phyloP scores from a whole-genome alignment of 2,329 filamentous ascomycete species.

The Conoideocrella luteorostrata region DNA sequence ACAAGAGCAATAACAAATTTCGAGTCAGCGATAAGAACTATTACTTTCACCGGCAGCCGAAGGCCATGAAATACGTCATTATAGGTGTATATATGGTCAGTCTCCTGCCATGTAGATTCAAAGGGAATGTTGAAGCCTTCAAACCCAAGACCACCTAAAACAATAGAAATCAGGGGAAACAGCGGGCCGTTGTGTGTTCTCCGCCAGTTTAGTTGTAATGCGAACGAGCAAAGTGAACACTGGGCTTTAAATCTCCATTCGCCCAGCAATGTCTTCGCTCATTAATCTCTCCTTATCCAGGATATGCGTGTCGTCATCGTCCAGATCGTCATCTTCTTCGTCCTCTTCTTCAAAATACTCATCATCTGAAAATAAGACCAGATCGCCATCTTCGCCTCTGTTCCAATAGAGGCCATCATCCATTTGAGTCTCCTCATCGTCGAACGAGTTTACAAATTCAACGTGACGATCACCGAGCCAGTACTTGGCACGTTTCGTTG shows the following conservation, averaged over 20 bases:
- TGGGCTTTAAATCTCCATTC: slow-evolving; percentile 61
- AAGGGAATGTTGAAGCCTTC: no score
- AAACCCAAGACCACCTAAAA: no score
- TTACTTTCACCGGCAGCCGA: no score
- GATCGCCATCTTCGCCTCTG: slow-evolving; percentile 50
- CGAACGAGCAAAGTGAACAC: no score
- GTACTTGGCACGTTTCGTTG: slow-evolving; percentile 70
- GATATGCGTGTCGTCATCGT: slow-evolving; percentile 36
- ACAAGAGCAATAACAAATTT: no score
- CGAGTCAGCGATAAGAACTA: no score
- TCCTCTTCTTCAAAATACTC: slow-evolving; percentile 39
- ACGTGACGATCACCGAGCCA: slow-evolving; percentile 71
- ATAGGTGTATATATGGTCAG: no score
- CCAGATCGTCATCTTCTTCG: slow-evolving; percentile 29
- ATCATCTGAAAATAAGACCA: slow-evolving; percentile 47
- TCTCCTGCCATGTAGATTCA: no score
- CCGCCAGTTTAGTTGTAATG: no score
- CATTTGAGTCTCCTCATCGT: slow-evolving; percentile 41
- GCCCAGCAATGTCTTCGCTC: slow-evolving; percentile 56
- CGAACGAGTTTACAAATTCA: slow-evolving; percentile 37
- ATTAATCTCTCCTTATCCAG: slow-evolving; percentile 45
- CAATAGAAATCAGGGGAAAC: no score
- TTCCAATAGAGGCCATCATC: slow-evolving; percentile 51
- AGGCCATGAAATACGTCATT: no score
- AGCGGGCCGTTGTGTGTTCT: no score